A percentile compares a stretch with the other conserved stretches of the same genome.
Evolutionary conservation across 176 grass and related monocot species (phyloP).

Genomic region (Hordeum vulgare): MorexV3_pseudomolecules_assembly NC_058519.1:447578933-447579432

Average conservation of each 20-base stretch:
- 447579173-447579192: neutral
- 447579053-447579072: neutral
- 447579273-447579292: neutral
- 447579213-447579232: neutral
- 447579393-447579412: neutral
- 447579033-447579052: neutral
- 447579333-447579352: neutral
- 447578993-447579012: slow-evolving; percentile 46
- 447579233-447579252: neutral
- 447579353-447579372: neutral
- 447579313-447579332: neutral
- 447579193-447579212: neutral
- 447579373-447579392: neutral
- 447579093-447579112: neutral
- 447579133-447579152: neutral
- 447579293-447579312: neutral
- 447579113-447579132: neutral
- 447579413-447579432: neutral
- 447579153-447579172: neutral
- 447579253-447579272: neutral
- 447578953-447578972: slow-evolving; percentile 58
- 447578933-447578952: slow-evolving; percentile 75
- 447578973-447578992: slow-evolving; percentile 86
- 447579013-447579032: neutral
- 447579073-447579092: neutral